Base-by-base conservation (phyloP, 257 asterid species). In the Solanum sitiens region DNA sequence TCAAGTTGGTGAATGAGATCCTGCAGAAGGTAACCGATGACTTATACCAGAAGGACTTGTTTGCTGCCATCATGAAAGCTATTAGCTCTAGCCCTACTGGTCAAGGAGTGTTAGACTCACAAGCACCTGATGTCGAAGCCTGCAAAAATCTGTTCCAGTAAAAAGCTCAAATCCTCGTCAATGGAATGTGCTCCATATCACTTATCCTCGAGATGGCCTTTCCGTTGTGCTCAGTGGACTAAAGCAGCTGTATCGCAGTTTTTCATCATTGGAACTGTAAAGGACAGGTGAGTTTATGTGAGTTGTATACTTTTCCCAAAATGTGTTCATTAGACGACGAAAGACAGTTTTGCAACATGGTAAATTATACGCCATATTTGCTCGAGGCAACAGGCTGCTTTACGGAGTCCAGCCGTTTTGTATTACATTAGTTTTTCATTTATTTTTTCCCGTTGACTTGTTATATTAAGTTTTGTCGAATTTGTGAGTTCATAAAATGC, bases 1-100 rank as follows among this genome's bases (percentile, higher is more conserved):
- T 97, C 90, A 93, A 93, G 89, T 89, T 86, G 3, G 95, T 94
- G 85, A 59, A 21, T 27, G 98, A 95, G 91, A 93, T 97, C 45
- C 89, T 95, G 83, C 91, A 67, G 53, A 92, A 92, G 75, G 90
- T 95, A 42, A 92, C 92, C 0, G 98, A 97, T 37, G 94, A 92
- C 89, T 91, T 86, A 44, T 93, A 27, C 89, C 94, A 93, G 87
- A 96, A 96, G 82, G 93, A 92, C 14, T 42, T 96, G 18, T 93
- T 98, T 85, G 27, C 85, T 45, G 89, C 94, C 68, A 90, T 88
- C 61, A 86, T 53, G 88, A 87, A 73, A 88, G 61, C 86, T 20
- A 91, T 95, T 47, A 83, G 88, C 86, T 89, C 97, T 15, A 91
- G 63, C 40, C 86, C 94, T 5, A 45, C 83, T 6, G 99, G 98